phyloP scores from a whole-genome alignment of 768 basidiomycete species.

The Suillus cothurnatus region DNA sequence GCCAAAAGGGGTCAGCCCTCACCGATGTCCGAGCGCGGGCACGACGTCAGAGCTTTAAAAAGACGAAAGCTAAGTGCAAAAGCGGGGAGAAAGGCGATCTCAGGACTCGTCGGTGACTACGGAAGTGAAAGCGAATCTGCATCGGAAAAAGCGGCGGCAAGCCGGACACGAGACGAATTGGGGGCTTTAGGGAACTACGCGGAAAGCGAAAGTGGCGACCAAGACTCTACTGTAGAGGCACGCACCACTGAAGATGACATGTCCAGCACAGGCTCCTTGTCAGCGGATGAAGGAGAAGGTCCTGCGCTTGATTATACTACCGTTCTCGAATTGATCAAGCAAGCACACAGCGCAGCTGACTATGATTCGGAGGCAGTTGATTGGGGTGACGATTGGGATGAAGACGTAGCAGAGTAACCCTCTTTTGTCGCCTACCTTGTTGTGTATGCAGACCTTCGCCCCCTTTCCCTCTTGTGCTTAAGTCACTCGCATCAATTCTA shows the following conservation, averaged over 20 bases:
- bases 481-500: neutral
- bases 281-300: constrained; percentile 20
- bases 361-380: constrained; percentile 28
- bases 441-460: neutral
- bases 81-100: constrained; percentile 57
- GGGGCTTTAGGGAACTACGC: constrained; percentile 28
- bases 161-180: constrained; percentile 16
- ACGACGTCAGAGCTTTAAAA: constrained; percentile 44
- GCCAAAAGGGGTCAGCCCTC: constrained; percentile 49
- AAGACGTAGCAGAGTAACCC: constrained; percentile 13
- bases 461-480: neutral
- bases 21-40: constrained; percentile 13
- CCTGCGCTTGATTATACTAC: constrained; percentile 18
- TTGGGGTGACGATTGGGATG: constrained; percentile 35
- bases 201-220: constrained; percentile 21
- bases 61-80: constrained; percentile 55
- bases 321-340: constrained; percentile 27
- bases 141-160: constrained; percentile 18
- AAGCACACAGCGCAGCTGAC: constrained; percentile 25
- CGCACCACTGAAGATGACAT: constrained; percentile 3
- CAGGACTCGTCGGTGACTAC: constrained; percentile 60
- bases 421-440: neutral
- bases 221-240: constrained; percentile 3
- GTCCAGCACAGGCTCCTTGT: neutral
- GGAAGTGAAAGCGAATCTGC: constrained; percentile 51